A percentile compares a stretch with the other conserved stretches of the same genome.
Conservation (phyloP, 2,329 filamentous ascomycete genomes). For the Macroventuria anomochaeta region DNA sequence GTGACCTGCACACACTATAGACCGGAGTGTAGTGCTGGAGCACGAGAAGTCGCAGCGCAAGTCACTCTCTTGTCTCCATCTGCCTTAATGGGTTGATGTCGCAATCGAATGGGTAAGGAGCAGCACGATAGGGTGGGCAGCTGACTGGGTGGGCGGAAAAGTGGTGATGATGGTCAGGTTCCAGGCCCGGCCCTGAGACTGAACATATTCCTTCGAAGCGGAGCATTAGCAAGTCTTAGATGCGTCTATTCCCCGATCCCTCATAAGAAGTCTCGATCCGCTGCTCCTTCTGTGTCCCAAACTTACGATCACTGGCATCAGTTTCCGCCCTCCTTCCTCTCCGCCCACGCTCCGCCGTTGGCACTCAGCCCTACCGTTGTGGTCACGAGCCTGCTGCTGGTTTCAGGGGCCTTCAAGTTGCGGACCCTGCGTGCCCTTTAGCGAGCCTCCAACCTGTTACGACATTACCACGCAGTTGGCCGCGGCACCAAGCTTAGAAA, state of each 20-base stretch:
- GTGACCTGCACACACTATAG: slow-evolving; percentile 1
- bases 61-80: slow-evolving; percentile 4
- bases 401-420: neutral
- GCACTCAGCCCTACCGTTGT: slow-evolving; percentile 14
- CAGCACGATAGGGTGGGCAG: slow-evolving; percentile 9
- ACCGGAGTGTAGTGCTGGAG: neutral
- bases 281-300: slow-evolving; percentile 5
- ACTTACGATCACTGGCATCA: neutral
- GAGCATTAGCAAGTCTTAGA: neutral
- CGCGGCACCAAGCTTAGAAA: slow-evolving; percentile 3
- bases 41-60: slow-evolving; percentile 1
- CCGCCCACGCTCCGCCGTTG: slow-evolving; percentile 13
- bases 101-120: slow-evolving; percentile 8
- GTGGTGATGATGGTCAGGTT: slow-evolving; percentile 11
- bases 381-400: slow-evolving; percentile 5
- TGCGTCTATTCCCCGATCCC: slow-evolving; percentile 11
- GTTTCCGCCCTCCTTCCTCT: slow-evolving; percentile 15
- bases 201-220: slow-evolving; percentile 4
- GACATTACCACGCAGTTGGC: slow-evolving; percentile 10
- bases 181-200: slow-evolving; percentile 3
- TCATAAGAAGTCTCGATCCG: slow-evolving; percentile 17
- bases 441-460: slow-evolving; percentile 8
- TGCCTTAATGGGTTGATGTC: slow-evolving; percentile 12
- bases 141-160: slow-evolving; percentile 6
- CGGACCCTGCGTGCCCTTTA: slow-evolving; percentile 16